Percentiles rank a stretch among this genome's conserved stretches.
Evolutionary conservation across 148 eudicot genomes (phyloP).

Genomic region (Drosera capensis): DNA sequence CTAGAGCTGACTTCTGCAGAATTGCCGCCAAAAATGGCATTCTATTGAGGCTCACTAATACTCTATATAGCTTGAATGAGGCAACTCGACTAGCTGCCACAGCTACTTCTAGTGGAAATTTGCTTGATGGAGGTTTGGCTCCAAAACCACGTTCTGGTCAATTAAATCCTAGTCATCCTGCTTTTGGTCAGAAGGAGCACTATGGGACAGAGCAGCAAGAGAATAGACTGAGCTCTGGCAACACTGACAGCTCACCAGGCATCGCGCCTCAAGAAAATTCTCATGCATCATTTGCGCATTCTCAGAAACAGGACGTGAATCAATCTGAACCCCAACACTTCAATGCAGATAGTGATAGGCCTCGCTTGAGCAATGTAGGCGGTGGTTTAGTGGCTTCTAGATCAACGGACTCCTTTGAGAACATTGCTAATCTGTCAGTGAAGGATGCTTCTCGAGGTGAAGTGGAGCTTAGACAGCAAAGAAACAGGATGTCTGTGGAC

Average conservation of each 20-base stretch:
- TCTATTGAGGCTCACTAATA: conserved; percentile 72
- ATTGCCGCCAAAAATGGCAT: conserved; percentile 93
- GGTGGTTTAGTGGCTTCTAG: conserved; percentile 33
- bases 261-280: conserved; percentile 38
- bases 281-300: conserved; percentile 24
- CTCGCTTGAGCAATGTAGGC: conserved; percentile 35
- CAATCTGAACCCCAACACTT: conserved; percentile 28
- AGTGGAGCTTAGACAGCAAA: conserved; percentile 42
- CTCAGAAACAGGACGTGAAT: conserved; percentile 8
- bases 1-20: conserved; percentile 88
- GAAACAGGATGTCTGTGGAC: conserved; percentile 45
- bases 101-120: conserved; percentile 48
- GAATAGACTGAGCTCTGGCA: conserved; percentile 30
- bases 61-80: conserved; percentile 86
- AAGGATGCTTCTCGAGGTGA: conserved; percentile 45
- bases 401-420: conserved; percentile 40
- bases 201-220: conserved; percentile 49
- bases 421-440: conserved; percentile 23
- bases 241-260: conserved; percentile 24
- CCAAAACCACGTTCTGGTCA: conserved; percentile 64
- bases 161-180: conserved; percentile 47
- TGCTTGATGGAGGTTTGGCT: conserved; percentile 41
- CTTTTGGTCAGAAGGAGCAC: conserved; percentile 36
- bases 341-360: conserved; percentile 39
- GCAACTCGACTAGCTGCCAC: conserved; percentile 78